phyloP scores from a whole-genome alignment of 139 green algal species.

The Nannochloris sp. region DNA sequence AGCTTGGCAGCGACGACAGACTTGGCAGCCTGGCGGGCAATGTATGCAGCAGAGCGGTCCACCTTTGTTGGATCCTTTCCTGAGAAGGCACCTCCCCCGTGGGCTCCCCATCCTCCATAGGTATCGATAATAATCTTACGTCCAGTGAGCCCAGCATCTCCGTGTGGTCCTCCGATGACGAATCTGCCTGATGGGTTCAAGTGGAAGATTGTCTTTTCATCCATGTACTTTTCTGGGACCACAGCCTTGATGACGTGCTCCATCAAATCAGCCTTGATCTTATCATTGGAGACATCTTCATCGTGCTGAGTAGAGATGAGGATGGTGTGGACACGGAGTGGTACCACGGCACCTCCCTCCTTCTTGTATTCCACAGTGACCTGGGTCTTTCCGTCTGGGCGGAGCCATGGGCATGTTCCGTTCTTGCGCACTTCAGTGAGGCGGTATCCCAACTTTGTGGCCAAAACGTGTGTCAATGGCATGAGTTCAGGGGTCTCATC shows the following conservation, averaged over 20 bases:
- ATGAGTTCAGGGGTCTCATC: slow-evolving; percentile 98
- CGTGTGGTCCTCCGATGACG: slow-evolving; percentile 94
- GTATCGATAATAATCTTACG: slow-evolving; percentile 99
- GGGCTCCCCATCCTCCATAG: slow-evolving; percentile 97
- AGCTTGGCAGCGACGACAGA: slow-evolving; percentile 87
- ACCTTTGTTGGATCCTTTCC: slow-evolving; percentile 86
- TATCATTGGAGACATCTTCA: slow-evolving; percentile 90
- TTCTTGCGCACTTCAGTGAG: slow-evolving; percentile 88
- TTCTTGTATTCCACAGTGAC: slow-evolving; percentile 99
- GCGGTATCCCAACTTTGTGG: slow-evolving; percentile 82
- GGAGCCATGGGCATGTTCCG: slow-evolving; percentile 83
- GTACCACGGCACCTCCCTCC: slow-evolving; percentile 77
- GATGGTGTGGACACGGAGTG: slow-evolving; percentile 96
- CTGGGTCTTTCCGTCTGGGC: slow-evolving; percentile 99
- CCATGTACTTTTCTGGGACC: slow-evolving; percentile 92
- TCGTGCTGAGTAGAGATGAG: slow-evolving; percentile 97
- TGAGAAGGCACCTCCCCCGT: slow-evolving; percentile 97
- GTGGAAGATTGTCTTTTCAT: slow-evolving; percentile 99
- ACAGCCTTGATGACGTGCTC: slow-evolving; percentile 99
- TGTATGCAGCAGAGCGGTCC: slow-evolving; percentile 93
- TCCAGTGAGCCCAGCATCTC: slow-evolving; percentile 94
- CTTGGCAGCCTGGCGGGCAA: slow-evolving; percentile 96
- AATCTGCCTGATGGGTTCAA: slow-evolving; percentile 97
- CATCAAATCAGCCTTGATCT: slow-evolving; percentile 92
- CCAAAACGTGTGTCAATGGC: slow-evolving; percentile 96